Percentiles rank a stretch among this genome's conserved stretches.
Conservation (phyloP, 495 filamentous ascomycete genomes). For the Hypomontagnella submonticulosa region DNA sequence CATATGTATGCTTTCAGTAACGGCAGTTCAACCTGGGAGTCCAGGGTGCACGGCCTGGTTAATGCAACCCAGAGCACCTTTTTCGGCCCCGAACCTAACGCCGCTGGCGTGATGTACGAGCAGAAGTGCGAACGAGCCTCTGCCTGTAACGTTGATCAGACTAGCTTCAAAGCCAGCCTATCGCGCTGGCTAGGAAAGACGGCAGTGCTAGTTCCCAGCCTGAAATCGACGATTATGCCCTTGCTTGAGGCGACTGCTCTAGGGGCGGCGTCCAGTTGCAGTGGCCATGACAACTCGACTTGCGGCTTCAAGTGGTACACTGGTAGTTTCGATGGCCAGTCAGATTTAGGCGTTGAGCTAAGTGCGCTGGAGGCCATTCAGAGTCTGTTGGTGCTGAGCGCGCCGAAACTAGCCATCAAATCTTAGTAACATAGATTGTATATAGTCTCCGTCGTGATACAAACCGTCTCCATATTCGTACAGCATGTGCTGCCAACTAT, state of each 20-base stretch:
- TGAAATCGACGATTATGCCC: conserved; percentile 60
- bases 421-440: background rate
- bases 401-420: conserved; percentile 34
- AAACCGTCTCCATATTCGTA: no score
- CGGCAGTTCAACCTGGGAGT: conserved; percentile 67
- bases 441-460: background rate
- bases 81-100: conserved; percentile 57
- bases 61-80: conserved; percentile 66
- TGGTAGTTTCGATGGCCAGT: conserved; percentile 66
- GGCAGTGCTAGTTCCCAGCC: conserved; percentile 73
- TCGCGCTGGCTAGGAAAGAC: conserved; percentile 77
- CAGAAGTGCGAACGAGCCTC: conserved; percentile 72
- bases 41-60: conserved; percentile 66
- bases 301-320: conserved; percentile 78
- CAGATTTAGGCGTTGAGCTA: conserved; percentile 69
- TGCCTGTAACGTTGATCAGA: conserved; percentile 77
- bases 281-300: conserved; percentile 64
- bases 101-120: conserved; percentile 71
- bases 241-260: conserved; percentile 66
- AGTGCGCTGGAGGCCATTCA: conserved; percentile 69
- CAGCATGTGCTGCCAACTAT: no score
- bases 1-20: conserved; percentile 78
- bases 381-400: conserved; percentile 53
- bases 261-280: conserved; percentile 71
- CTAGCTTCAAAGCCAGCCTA: conserved; percentile 81